Percentiles rank a stretch among this genome's conserved stretches.
Evolutionary conservation across 768 basidiomycete species (phyloP).

Genomic region (Peribolospora baueri): DNA sequence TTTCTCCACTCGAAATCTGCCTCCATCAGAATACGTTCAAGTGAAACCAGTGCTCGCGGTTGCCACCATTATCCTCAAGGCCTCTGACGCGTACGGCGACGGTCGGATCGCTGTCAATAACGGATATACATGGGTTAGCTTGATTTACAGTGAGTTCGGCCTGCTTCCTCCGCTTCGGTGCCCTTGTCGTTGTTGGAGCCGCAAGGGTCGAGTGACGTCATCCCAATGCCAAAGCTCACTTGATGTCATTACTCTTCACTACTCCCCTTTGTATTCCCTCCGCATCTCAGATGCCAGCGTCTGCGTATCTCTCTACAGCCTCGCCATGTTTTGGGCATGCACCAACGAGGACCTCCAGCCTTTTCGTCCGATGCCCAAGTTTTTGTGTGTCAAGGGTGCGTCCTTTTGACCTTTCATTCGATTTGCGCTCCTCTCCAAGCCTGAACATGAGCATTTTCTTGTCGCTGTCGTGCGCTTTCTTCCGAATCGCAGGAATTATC

Average conservation of each 20-base stretch:
- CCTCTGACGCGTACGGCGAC: conserved; percentile 63
- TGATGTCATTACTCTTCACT: conserved; percentile 8
- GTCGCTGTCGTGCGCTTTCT: too few relatives aligned
- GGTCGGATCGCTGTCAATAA: conserved; percentile 62
- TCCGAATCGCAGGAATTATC: conserved; percentile 28
- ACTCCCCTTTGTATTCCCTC: not conserved
- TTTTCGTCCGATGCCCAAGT: conserved; percentile 82
- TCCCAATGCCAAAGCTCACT: not conserved
- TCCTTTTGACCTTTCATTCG: too few relatives aligned
- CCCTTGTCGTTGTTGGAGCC: not conserved
- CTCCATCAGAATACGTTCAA: conserved; percentile 67
- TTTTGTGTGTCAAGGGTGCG: conserved; percentile 80
- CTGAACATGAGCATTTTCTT: too few relatives aligned
- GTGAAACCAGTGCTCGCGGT: conserved; percentile 74
- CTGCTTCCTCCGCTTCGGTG: not conserved
- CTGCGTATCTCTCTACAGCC: conserved; percentile 56
- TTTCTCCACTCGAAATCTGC: not conserved
- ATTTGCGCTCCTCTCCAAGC: too few relatives aligned
- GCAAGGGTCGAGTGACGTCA: not conserved
- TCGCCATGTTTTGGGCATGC: conserved; percentile 92
- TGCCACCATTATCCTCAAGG: conserved; percentile 64
- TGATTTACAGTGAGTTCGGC: conserved; percentile 27
- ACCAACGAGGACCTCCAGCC: conserved; percentile 71
- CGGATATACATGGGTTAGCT: conserved; percentile 73
- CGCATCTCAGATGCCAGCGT: conserved; percentile 31